Evolutionary conservation across 2,329 filamentous ascomycete genomes (phyloP).

Genomic region (Nothophaeocryptopus gaeumannii): DNA sequence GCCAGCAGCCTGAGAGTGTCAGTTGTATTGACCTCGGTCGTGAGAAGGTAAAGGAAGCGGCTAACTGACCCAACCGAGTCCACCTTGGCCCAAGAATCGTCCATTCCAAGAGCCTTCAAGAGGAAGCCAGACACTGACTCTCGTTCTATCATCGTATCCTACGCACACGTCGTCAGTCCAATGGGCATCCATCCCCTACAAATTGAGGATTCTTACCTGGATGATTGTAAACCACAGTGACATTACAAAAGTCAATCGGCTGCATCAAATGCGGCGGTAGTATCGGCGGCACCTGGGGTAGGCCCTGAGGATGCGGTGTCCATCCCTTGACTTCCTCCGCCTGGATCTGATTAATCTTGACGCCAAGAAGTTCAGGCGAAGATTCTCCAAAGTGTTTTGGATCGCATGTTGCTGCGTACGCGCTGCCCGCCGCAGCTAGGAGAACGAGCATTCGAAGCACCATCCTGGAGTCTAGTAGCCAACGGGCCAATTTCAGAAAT

Average conservation of each 20-base stretch:
- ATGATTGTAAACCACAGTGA: constrained; percentile 39
- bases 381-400: constrained; percentile 2
- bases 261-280: neutral
- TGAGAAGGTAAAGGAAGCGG: neutral
- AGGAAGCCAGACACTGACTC: constrained; percentile 35
- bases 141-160: constrained; percentile 31
- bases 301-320: neutral
- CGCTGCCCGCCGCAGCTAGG: neutral
- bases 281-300: too few relatives aligned
- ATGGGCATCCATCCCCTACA: neutral
- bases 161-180: neutral
- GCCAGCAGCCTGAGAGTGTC: constrained; percentile 26
- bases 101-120: constrained; percentile 32
- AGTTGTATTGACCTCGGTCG: neutral
- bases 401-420: neutral
- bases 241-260: constrained; percentile 34
- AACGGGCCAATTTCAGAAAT: too few relatives aligned
- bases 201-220: constrained; percentile 16
- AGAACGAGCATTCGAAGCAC: neutral
- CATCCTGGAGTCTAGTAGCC: neutral
- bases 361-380: constrained; percentile 4
- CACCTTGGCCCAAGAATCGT: constrained; percentile 41
- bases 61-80: constrained; percentile 36
- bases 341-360: constrained; percentile 1
- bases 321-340: constrained; percentile 4